A percentile compares a stretch with the other conserved stretches of the same genome.
These are phyloP conservation scores for Fistulifera solaris DNA, from an alignment of 108 stramenopile species.

Conservation along the genomic window DNA sequence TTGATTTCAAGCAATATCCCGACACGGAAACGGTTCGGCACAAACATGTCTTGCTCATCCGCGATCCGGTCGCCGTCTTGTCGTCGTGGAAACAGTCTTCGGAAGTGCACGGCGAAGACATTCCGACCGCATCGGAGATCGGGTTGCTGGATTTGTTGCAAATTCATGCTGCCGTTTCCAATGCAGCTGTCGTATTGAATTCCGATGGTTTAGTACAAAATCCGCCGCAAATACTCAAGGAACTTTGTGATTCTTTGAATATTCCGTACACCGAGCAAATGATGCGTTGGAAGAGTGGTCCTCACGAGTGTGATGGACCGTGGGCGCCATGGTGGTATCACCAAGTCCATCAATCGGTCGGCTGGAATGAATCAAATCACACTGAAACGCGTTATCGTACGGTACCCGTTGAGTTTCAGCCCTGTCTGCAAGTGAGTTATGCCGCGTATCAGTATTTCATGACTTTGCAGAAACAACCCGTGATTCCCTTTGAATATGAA, in stretches of 20 bases:
- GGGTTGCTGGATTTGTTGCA: constrained; percentile 63
- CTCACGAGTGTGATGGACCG: constrained; percentile 71
- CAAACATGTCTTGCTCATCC: constrained; percentile 13
- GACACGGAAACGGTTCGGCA: constrained; percentile 13
- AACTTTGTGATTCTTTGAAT: constrained; percentile 38
- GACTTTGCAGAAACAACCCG: constrained; percentile 58
- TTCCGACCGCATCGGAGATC: constrained; percentile 63
- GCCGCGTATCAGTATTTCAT: constrained; percentile 59
- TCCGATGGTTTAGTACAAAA: constrained; percentile 70
- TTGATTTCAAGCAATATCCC: constrained; percentile 55
- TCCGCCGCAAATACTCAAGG: constrained; percentile 35
- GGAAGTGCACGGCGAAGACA: constrained; percentile 45
- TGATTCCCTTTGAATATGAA: constrained; percentile 52
- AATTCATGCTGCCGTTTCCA: constrained; percentile 52
- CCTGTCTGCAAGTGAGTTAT: constrained; percentile 49
- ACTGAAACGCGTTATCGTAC: constrained; percentile 37
- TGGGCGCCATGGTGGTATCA: constrained; percentile 78
- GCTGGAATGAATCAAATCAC: constrained; percentile 33
- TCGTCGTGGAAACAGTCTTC: constrained; percentile 54
- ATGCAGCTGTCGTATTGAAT: constrained; percentile 47
- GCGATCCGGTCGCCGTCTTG: constrained; percentile 28
- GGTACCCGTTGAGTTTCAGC: constrained; percentile 43
- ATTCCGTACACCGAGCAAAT: constrained; percentile 64
- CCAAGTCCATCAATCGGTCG: constrained; percentile 64
- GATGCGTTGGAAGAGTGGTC: constrained; percentile 56